Conservation (phyloP, 2,329 filamentous ascomycete genomes). For the Colletotrichum abscissum region DNA sequence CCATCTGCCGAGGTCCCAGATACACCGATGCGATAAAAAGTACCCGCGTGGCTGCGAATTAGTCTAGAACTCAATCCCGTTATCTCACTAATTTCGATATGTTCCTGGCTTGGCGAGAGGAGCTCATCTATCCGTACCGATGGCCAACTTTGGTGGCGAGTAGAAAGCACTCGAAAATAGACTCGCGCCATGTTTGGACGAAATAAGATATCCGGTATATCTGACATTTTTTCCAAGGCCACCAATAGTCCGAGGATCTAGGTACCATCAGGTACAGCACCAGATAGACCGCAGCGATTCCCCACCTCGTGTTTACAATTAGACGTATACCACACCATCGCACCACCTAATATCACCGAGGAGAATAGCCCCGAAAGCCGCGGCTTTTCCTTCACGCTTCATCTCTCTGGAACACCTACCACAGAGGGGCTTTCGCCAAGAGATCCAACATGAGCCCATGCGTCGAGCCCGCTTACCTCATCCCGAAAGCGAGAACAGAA, state of each 20-base stretch:
- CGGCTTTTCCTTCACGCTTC: neutral
- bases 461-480: neutral
- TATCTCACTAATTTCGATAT: neutral
- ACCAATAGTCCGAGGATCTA: neutral
- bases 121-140: too few species aligned
- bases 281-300: neutral
- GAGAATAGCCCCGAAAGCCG: too few species aligned
- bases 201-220: conserved; percentile 1
- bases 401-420: neutral
- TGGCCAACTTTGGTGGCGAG: neutral
- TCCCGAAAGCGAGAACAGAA: neutral
- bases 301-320: neutral
- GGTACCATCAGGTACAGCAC: neutral
- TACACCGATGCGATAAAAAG: neutral
- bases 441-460: neutral
- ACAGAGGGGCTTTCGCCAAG: neutral
- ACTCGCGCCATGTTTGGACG: conserved; percentile 1
- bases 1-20: neutral
- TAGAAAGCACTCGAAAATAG: neutral
- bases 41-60: neutral
- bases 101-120: neutral
- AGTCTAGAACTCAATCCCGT: neutral
- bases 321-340: too few species aligned
- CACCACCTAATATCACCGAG: neutral
- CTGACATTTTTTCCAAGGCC: neutral